These are phyloP conservation scores for Trichocladium uniseriatum DNA, from an alignment of 495 filamentous ascomycete species.

Conservation along the genomic window DNA sequence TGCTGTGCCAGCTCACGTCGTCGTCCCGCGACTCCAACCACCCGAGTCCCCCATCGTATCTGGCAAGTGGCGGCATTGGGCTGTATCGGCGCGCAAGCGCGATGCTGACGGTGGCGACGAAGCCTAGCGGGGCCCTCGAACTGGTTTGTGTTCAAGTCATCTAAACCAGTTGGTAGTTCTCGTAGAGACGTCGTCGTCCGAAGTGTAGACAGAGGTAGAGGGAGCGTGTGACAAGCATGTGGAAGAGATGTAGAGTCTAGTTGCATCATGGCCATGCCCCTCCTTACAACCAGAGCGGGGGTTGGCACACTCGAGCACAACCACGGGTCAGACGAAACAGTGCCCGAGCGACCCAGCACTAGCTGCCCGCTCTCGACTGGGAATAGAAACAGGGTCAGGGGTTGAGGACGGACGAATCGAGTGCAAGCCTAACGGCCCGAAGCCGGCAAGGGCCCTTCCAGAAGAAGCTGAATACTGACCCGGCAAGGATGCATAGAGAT, in stretches of 20 bases:
- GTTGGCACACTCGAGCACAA: constrained; percentile 21
- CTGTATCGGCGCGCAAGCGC: constrained; percentile 17
- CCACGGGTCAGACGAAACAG: constrained; percentile 40
- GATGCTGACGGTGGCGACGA: constrained; percentile 38
- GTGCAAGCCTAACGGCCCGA: constrained; percentile 5
- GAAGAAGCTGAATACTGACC: constrained; percentile 11
- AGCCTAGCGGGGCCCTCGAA: constrained; percentile 34
- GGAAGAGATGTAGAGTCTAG: constrained; percentile 22
- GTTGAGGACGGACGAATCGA: constrained; percentile 12
- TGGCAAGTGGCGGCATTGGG: constrained; percentile 29
- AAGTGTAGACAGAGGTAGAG: constrained; percentile 25
- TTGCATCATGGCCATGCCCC: constrained; percentile 13
- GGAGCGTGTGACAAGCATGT: constrained; percentile 16
- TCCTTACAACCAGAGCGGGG: constrained; percentile 4
- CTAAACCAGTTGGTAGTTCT: constrained; percentile 31
- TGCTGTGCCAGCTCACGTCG: constrained; percentile 21
- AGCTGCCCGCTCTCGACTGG: constrained; percentile 23
- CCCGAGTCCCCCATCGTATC: constrained; percentile 24
- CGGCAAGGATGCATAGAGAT: constrained; percentile 20
- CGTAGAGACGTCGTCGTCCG: constrained; percentile 24
- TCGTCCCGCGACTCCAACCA: constrained; percentile 37
- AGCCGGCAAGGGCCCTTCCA: constrained; percentile 14
- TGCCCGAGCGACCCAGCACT: constrained; percentile 32
- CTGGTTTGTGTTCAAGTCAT: constrained; percentile 38
- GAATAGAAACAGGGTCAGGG: constrained; percentile 33